phyloP scores from a whole-genome alignment of 352 stramenopile species.

The Achlya hypogyna region DNA sequence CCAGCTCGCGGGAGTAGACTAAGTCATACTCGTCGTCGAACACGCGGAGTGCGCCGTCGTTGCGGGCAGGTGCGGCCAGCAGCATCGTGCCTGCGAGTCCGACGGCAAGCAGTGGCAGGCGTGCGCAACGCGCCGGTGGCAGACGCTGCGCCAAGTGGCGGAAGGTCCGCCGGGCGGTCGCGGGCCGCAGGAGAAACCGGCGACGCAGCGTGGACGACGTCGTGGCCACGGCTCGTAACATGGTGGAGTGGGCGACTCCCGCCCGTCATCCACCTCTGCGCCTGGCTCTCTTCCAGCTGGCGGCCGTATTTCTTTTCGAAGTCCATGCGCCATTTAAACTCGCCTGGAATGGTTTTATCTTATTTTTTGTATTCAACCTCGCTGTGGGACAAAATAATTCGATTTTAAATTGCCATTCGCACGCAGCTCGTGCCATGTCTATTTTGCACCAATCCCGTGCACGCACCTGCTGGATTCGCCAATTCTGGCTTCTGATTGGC shows the following conservation, averaged over 20 bases:
- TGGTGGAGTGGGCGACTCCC: neutral
- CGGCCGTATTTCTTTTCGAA: neutral
- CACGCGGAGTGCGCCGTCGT: neutral
- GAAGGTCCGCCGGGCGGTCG: neutral
- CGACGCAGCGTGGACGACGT: neutral
- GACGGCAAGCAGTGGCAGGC: neutral
- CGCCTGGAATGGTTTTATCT: neutral
- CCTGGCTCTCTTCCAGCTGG: neutral
- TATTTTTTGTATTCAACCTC: neutral
- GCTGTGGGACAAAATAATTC: neutral
- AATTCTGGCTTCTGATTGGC: neutral
- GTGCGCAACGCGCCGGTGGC: too few relatives aligned
- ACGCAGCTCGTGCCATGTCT: neutral
- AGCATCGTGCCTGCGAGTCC: too few relatives aligned
- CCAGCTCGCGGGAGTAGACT: constrained; percentile 25
- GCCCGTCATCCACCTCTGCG: neutral
- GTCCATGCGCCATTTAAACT: neutral
- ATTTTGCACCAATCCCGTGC: neutral
- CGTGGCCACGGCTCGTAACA: neutral
- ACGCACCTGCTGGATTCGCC: neutral
- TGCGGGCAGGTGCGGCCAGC: neutral
- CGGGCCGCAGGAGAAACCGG: neutral
- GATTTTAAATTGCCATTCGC: neutral
- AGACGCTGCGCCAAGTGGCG: neutral
- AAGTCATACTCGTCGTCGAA: constrained; percentile 21